Conservation (phyloP, 768 basidiomycete genomes). For the Polyporus arcularius region DNA sequence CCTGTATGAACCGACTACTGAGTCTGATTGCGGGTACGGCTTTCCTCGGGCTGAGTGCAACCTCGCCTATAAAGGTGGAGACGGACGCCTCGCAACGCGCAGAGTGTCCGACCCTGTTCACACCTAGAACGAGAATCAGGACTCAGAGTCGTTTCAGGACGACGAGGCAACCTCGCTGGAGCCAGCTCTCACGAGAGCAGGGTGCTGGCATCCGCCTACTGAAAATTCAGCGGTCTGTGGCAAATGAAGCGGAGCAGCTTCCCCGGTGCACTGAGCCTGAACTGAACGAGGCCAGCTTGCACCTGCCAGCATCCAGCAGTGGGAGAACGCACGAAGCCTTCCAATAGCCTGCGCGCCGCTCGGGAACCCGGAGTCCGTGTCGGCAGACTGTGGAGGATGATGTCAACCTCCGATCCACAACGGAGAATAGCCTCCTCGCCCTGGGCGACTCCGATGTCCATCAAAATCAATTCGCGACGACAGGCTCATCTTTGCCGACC, state of each 20-base stretch:
- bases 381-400: constrained; percentile 17
- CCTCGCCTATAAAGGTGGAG: background rate
- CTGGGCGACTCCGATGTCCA: background rate
- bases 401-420: constrained; percentile 21
- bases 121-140: background rate
- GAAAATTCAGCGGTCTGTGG: too few species aligned
- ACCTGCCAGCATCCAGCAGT: background rate
- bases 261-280: too few species aligned
- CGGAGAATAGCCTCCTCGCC: constrained; percentile 2
- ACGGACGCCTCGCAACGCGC: constrained; percentile 8
- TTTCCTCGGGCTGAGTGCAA: background rate
- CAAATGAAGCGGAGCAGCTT: too few species aligned
- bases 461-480: background rate
- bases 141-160: background rate
- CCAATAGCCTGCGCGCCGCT: constrained; percentile 1
- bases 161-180: constrained; percentile 3
- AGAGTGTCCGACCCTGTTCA: background rate
- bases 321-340: background rate
- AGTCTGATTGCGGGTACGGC: background rate
- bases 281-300: background rate
- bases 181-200: background rate
- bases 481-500: background rate
- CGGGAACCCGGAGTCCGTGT: background rate
- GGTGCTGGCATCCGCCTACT: too few species aligned
- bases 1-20: background rate